Percentiles rank a stretch among this genome's conserved stretches.
phyloP scores from a whole-genome alignment of 2,329 filamentous ascomycete species.

The Truncatella angustata region DNA sequence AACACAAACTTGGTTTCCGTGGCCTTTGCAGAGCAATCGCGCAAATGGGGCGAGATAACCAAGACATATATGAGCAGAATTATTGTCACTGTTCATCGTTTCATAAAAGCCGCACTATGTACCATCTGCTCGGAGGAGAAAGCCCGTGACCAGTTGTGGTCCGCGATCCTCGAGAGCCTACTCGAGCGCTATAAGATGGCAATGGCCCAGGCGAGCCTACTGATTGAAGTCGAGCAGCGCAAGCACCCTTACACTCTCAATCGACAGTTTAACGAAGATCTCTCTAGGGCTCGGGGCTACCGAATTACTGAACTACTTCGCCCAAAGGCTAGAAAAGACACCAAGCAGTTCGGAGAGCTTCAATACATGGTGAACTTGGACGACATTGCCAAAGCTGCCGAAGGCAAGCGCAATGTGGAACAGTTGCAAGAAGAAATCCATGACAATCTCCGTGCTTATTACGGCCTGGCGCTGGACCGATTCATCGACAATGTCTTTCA shows the following conservation, averaged over 20 bases:
- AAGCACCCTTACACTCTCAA: slow-evolving; percentile 30
- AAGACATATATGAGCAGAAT: slow-evolving; percentile 24
- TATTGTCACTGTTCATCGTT: slow-evolving; percentile 26
- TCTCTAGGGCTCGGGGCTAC: neutral
- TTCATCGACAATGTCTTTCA: slow-evolving; percentile 35
- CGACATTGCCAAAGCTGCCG: slow-evolving; percentile 9
- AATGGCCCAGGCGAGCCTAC: slow-evolving; percentile 20
- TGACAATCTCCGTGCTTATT: slow-evolving; percentile 32
- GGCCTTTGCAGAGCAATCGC: slow-evolving; percentile 28
- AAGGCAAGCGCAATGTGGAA: slow-evolving; percentile 19
- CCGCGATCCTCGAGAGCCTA: slow-evolving; percentile 18
- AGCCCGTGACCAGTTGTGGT: slow-evolving; percentile 18
- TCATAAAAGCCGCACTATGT: slow-evolving; percentile 20
- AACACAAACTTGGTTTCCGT: slow-evolving; percentile 17
- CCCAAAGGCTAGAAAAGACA: slow-evolving; percentile 13
- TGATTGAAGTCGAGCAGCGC: slow-evolving; percentile 26
- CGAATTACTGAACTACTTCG: neutral
- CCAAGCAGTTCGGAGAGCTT: neutral
- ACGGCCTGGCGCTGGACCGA: slow-evolving; percentile 27
- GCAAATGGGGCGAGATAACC: slow-evolving; percentile 26
- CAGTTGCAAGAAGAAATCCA: slow-evolving; percentile 26
- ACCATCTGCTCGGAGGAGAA: slow-evolving; percentile 18
- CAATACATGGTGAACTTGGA: slow-evolving; percentile 3
- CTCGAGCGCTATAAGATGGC: slow-evolving; percentile 21
- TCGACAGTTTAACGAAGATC: slow-evolving; percentile 17